phyloP scores from a whole-genome alignment of 2,329 filamentous ascomycete species.

The Trematosphaeria pertusa region DNA sequence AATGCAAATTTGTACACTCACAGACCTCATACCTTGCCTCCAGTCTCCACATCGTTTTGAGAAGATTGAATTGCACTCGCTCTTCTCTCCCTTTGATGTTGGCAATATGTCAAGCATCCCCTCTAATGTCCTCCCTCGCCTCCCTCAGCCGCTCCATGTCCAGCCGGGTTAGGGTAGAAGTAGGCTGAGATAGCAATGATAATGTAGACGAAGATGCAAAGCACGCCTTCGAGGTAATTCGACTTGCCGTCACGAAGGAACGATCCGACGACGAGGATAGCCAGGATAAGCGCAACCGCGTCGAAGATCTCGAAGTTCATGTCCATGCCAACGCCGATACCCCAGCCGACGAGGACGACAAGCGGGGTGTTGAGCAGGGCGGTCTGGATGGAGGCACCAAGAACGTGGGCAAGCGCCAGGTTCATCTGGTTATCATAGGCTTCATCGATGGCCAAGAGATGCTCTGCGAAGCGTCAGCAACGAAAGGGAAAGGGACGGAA shows the following conservation, averaged over 20 bases:
- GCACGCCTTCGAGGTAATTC: constrained; percentile 86
- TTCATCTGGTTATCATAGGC: constrained; percentile 86
- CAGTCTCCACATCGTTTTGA: no score
- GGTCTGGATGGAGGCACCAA: constrained; percentile 88
- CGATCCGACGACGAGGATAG: constrained; percentile 85
- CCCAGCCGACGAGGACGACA: constrained; percentile 84
- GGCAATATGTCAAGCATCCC: not conserved
- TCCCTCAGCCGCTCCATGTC: constrained; percentile 23
- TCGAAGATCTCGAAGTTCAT: constrained; percentile 90
- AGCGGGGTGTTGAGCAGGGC: constrained; percentile 87
- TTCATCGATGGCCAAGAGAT: constrained; percentile 83
- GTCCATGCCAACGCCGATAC: constrained; percentile 71
- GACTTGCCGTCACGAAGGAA: constrained; percentile 88
- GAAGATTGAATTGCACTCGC: no score
- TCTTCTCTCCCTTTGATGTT: no score
- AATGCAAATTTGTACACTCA: constrained; percentile 5
- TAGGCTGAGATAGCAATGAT: constrained; percentile 68
- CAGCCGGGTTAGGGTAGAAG: constrained; percentile 64
- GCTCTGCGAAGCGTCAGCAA: constrained; percentile 58
- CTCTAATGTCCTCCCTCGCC: constrained; percentile 4
- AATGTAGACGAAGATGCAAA: constrained; percentile 75
- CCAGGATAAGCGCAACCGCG: constrained; percentile 78
- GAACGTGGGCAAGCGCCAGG: constrained; percentile 82
- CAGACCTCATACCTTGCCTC: not conserved
- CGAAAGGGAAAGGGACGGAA: not conserved